Conservation (phyloP, 805 yeast genomes). For the Zygosaccharomyces rouxii region DNA sequence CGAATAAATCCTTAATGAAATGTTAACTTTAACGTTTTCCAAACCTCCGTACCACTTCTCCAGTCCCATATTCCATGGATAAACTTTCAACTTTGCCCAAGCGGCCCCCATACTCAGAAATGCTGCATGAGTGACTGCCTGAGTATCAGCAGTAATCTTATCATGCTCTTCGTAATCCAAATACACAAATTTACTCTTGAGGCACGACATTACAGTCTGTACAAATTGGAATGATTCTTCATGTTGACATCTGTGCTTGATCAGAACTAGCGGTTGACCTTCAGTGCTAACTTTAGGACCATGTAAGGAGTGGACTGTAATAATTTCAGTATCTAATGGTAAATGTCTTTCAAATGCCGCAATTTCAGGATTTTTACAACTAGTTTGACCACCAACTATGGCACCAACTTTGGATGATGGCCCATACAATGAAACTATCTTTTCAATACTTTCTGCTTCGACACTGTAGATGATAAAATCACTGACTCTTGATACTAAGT, state of each 20-base stretch:
- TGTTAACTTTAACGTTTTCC: slow-evolving; percentile 93
- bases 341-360: slow-evolving; percentile 71
- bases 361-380: slow-evolving; percentile 90
- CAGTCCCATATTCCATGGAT: slow-evolving; percentile 68
- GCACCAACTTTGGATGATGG: slow-evolving; percentile 85
- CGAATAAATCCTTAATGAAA: slow-evolving; percentile 82
- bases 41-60: slow-evolving; percentile 84
- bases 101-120: slow-evolving; percentile 96
- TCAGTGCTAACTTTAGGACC: slow-evolving; percentile 87
- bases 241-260: slow-evolving; percentile 60
- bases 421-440: slow-evolving; percentile 72
- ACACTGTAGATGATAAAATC: slow-evolving; percentile 89
- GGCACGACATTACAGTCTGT: slow-evolving; percentile 59
- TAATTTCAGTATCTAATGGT: slow-evolving; percentile 77
- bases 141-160: slow-evolving; percentile 94
- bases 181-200: slow-evolving; percentile 71
- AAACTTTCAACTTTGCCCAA: slow-evolving; percentile 77
- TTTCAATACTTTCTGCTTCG: slow-evolving; percentile 79
- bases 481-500: slow-evolving; percentile 69
- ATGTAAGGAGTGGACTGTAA: slow-evolving; percentile 87
- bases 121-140: slow-evolving; percentile 97
- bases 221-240: slow-evolving; percentile 57
- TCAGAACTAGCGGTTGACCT: slow-evolving; percentile 89
- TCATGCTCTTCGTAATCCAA: slow-evolving; percentile 88
- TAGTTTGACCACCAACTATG: slow-evolving; percentile 96